Evolutionary conservation across 805 yeast genomes (phyloP).

Genomic region (Ogataea ganodermae): DNA sequence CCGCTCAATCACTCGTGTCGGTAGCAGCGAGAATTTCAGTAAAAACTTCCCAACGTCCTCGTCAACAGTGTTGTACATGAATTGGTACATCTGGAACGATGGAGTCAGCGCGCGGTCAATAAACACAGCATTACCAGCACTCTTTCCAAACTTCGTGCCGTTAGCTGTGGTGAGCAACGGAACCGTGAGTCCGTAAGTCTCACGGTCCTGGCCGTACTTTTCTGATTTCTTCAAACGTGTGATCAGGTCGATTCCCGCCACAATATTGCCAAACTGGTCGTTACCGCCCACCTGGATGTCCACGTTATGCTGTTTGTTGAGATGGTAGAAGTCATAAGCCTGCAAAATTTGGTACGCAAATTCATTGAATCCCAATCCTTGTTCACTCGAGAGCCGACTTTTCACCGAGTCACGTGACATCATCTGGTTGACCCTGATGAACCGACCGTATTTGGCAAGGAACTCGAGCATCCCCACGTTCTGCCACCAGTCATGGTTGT

Average conservation of each 20-base stretch:
- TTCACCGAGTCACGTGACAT: conserved; percentile 85
- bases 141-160: conserved; percentile 94
- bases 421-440: conserved; percentile 84
- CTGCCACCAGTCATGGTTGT: conserved; percentile 88
- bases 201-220: conserved; percentile 13
- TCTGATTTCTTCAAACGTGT: conserved; percentile 47
- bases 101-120: conserved; percentile 74
- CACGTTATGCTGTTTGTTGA: conserved; percentile 60
- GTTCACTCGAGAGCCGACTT: conserved; percentile 63
- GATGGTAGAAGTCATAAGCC: conserved; percentile 89
- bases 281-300: conserved; percentile 89
- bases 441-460: conserved; percentile 71
- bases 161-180: conserved; percentile 85
- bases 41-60: conserved; percentile 69
- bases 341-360: conserved; percentile 91
- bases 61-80: conserved; percentile 78
- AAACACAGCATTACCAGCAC: conserved; percentile 96
- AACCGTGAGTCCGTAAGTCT: conserved; percentile 78
- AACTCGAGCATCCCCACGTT: conserved; percentile 75
- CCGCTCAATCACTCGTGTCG: conserved; percentile 56
- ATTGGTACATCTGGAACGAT: conserved; percentile 82
- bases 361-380: conserved; percentile 90
- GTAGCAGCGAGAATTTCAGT: conserved; percentile 77
- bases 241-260: conserved; percentile 91
- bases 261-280: conserved; percentile 98